These are phyloP conservation scores for Groenewaldozyma auringiensis DNA, from an alignment of 1,139 yeast genomes.

Conservation along the genomic window DNA sequence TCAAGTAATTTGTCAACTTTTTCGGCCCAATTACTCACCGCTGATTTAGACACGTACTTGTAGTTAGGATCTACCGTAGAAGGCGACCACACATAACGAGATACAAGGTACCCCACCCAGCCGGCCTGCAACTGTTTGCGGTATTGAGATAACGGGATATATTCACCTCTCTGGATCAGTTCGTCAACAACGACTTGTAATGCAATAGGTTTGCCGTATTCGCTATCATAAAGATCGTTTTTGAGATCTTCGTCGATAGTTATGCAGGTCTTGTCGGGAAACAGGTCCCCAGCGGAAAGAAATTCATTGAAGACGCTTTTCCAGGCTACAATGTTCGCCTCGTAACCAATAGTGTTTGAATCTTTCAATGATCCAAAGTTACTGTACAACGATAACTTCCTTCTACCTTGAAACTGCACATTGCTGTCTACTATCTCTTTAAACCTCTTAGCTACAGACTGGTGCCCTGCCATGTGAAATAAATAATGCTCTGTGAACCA, in stretches of 20 bases:
- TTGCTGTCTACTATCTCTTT: slow-evolving; percentile 13
- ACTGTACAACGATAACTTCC: slow-evolving; percentile 58
- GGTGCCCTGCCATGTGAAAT: no score
- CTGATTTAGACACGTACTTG: neutral
- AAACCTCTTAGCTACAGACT: neutral
- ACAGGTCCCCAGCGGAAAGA: slow-evolving; percentile 17
- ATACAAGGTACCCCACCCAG: neutral
- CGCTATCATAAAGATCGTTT: slow-evolving; percentile 22
- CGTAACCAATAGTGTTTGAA: slow-evolving; percentile 59
- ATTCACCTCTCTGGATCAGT: slow-evolving; percentile 20
- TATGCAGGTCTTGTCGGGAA: slow-evolving; percentile 11
- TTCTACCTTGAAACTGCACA: slow-evolving; percentile 38
- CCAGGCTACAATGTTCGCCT: slow-evolving; percentile 69
- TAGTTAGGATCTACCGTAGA: neutral
- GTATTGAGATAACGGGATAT: neutral
- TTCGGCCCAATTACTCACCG: neutral
- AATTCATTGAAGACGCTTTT: slow-evolving; percentile 28
- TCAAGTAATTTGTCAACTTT: neutral
- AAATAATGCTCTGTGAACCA: no score
- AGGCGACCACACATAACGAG: neutral
- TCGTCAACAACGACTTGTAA: slow-evolving; percentile 30
- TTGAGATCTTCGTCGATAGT: slow-evolving; percentile 25
- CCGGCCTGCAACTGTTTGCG: neutral
- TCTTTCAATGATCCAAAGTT: slow-evolving; percentile 47
- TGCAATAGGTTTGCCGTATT: slow-evolving; percentile 30